Evolutionary conservation across 192 early-diverging fungal species (phyloP), one percentile per base, ranked within the genome.

Genomic region (Phlyctochytrium bullatum): DNA sequence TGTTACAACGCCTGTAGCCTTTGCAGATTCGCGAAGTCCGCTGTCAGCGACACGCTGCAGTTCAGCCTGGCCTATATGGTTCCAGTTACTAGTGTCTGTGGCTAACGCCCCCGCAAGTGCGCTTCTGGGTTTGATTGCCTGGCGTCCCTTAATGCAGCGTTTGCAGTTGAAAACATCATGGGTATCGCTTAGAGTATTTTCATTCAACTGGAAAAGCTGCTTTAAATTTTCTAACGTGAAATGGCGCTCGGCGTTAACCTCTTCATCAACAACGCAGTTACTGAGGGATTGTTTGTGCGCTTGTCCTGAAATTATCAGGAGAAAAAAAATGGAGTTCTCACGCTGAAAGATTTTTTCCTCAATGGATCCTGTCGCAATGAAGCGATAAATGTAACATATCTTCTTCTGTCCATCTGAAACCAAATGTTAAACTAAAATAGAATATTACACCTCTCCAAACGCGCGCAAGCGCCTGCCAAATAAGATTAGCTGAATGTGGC

Each of bases 341-440:
- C 97, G 79, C 75, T 99, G 97, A 73, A 99, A 99, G 34, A 99
- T 97, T 74, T 99, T 99, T 66, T 99, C 97, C 73, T 99, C 97
- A 23, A 99, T 95, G 0, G 96, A 93, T 1, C 97, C 97, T n/a
- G 96, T 95, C 0, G 89, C 91, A 62, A 96, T 95, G 57, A 99
- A 93, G 6, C 96, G 88, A 76, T 99, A 99, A n/a, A 99, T 93
- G 65, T 87, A 99, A 72, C 97, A 97, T 59, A 81, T 80, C 77
- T 87, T 87, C 56, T 86, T 78, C 63, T 87, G 86, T 25, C 86
- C 86, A 53, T 87, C 86, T 72, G 51, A 28, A 25, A 17, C 14
- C 31, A n/a, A 23, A 3, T 29, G n/a, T 34, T 1, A 6, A 25
- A 34, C 29, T 59, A 64, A 30, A 31, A 35, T 29, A 2, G 27